phyloP scores from a whole-genome alignment of 139 green algal species.

The Chlamydomonas sp. region DNA sequence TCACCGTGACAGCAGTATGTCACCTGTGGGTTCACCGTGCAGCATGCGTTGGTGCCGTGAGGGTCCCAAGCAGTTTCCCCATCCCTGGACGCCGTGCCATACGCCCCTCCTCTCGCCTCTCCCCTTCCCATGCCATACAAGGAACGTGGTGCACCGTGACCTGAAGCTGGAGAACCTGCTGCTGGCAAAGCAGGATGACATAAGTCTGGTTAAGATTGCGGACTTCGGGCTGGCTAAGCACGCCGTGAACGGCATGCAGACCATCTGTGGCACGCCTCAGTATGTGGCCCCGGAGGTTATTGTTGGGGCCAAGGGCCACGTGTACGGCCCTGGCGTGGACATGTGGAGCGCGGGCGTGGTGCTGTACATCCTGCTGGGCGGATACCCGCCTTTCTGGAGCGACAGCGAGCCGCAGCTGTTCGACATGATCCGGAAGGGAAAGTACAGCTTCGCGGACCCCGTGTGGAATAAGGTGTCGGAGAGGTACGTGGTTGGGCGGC shows the following conservation, averaged over 20 bases:
- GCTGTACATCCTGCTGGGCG: slow-evolving; percentile 89
- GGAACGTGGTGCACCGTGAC: slow-evolving; percentile 84
- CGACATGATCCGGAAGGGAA: slow-evolving; percentile 82
- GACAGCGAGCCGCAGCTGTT: slow-evolving; percentile 92
- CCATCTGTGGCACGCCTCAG: slow-evolving; percentile 90
- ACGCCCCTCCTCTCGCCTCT: not conserved
- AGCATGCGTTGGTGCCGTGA: no score
- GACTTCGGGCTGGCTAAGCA: slow-evolving; percentile 94
- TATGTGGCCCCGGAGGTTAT: slow-evolving; percentile 97
- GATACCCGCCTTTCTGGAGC: slow-evolving; percentile 93
- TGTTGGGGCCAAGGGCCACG: slow-evolving; percentile 38
- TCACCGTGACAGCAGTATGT: not conserved
- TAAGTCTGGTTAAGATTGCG: slow-evolving; percentile 70
- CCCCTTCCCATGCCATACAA: slow-evolving; percentile 29
- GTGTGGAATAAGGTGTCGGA: slow-evolving; percentile 84
- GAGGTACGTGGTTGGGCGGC: slow-evolving; percentile 41
- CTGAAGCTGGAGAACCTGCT: slow-evolving; percentile 98
- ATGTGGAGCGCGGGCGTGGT: slow-evolving; percentile 84
- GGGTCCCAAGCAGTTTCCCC: not conserved
- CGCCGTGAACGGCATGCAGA: slow-evolving; percentile 68
- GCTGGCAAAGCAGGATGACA: slow-evolving; percentile 74
- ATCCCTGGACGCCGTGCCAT: not conserved
- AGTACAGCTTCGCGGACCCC: slow-evolving; percentile 83
- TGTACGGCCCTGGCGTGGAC: slow-evolving; percentile 69
- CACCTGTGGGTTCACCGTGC: no score